Percentiles rank a stretch among this genome's conserved stretches.
phyloP scores from a whole-genome alignment of 2,329 filamentous ascomycete species.

The Phialemonium atrogriseum region DNA sequence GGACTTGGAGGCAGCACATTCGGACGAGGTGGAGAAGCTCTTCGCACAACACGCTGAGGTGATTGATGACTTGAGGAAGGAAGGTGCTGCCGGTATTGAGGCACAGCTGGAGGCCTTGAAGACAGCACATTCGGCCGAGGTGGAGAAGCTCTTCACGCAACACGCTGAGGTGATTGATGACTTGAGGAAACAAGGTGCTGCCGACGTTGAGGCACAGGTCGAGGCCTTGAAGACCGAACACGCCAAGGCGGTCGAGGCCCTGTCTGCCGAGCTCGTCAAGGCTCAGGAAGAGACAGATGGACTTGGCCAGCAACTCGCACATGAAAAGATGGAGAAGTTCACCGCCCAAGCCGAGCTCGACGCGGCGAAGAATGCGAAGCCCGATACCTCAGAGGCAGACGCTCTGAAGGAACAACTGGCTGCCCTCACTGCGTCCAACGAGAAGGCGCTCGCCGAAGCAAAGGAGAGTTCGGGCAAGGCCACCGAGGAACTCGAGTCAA shows the following conservation, averaged over 20 bases:
- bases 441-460: slow-evolving; percentile 28
- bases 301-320: slow-evolving; percentile 41
- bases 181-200: slow-evolving; percentile 29
- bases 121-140: slow-evolving; percentile 25
- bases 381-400: slow-evolving; percentile 47
- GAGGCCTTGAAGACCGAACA: slow-evolving; percentile 22
- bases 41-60: slow-evolving; percentile 34
- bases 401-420: slow-evolving; percentile 42
- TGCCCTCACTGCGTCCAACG: slow-evolving; percentile 36
- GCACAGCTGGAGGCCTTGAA: slow-evolving; percentile 29
- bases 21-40: slow-evolving; percentile 36
- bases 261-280: slow-evolving; percentile 34
- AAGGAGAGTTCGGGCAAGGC: slow-evolving; percentile 23
- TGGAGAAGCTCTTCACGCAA: slow-evolving; percentile 36
- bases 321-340: slow-evolving; percentile 53
- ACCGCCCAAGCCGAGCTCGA: slow-evolving; percentile 54
- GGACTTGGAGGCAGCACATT: slow-evolving; percentile 29
- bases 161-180: slow-evolving; percentile 33
- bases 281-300: slow-evolving; percentile 26
- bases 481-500: slow-evolving; percentile 15
- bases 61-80: slow-evolving; percentile 34
- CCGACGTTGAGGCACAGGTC: slow-evolving; percentile 26
- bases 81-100: slow-evolving; percentile 31
- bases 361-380: slow-evolving; percentile 44
- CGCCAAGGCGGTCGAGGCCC: slow-evolving; percentile 32